Conservation (phyloP, 257 asterid genomes). For the Fraxinus anomala region DNA sequence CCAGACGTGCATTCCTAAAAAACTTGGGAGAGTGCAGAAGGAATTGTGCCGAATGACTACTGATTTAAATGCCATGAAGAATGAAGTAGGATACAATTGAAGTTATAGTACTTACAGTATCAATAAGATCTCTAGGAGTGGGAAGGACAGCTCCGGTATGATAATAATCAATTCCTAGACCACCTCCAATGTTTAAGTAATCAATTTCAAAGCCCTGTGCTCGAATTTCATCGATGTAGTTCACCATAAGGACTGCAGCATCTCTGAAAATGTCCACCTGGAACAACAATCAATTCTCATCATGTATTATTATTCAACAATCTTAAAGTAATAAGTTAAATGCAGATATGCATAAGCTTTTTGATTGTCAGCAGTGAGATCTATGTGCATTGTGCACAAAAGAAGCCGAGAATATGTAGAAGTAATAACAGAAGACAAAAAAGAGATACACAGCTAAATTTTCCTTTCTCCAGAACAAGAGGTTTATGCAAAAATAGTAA, state of each 20-base stretch:
- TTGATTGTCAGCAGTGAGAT: not conserved
- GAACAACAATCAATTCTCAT: slow-evolving; percentile 18
- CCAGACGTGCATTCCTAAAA: not conserved
- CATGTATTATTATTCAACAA: not conserved
- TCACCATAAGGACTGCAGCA: slow-evolving; percentile 93
- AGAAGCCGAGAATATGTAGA: not conserved
- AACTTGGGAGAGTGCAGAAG: not conserved
- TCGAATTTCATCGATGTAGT: slow-evolving; percentile 85
- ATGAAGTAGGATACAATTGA: slow-evolving; percentile 5
- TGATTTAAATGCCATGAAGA: not conserved
- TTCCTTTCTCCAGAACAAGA: not conserved
- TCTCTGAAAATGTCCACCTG: slow-evolving; percentile 98
- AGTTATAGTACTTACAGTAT: slow-evolving; percentile 61
- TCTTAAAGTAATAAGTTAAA: not conserved
- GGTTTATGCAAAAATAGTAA: not conserved
- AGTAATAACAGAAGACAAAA: not conserved
- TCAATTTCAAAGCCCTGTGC: slow-evolving; percentile 87
- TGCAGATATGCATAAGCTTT: not conserved
- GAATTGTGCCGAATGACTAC: not conserved
- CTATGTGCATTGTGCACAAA: not conserved
- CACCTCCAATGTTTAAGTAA: slow-evolving; percentile 94
- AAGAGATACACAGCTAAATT: not conserved
- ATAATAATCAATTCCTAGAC: slow-evolving; percentile 91
- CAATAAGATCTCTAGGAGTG: slow-evolving; percentile 79
- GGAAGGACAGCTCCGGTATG: slow-evolving; percentile 94